Conservation (phyloP, 345 rosid species). For the Populus euphratica region DNA sequence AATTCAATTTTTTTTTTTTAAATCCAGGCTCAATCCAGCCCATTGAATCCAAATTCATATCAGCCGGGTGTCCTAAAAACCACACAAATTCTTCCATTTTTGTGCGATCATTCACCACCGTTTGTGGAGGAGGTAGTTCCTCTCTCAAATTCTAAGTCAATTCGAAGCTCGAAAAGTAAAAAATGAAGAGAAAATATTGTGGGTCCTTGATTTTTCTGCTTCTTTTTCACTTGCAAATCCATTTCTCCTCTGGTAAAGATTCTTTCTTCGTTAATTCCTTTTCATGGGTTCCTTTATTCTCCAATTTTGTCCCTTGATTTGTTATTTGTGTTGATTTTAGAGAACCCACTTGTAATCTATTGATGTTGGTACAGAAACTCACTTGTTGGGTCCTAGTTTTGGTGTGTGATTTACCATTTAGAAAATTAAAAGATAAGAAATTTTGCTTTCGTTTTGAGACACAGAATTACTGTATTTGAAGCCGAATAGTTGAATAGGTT, state of each 20-base stretch:
- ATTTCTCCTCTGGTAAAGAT: conserved; percentile 36
- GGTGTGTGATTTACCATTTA: neutral
- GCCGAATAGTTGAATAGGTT: neutral
- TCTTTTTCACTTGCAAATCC: conserved; percentile 20
- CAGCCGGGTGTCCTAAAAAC: neutral
- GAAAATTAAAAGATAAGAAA: neutral
- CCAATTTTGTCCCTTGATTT: neutral
- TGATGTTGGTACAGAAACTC: neutral
- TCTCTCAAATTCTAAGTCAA: neutral
- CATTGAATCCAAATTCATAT: neutral
- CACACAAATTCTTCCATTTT: neutral
- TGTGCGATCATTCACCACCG: neutral
- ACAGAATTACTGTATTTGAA: neutral
- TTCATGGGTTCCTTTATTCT: neutral
- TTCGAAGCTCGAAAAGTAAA: neutral
- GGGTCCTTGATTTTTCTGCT: conserved; percentile 17
- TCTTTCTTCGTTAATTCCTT: neutral
- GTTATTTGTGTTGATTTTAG: neutral
- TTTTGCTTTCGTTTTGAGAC: neutral
- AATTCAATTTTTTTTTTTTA: neutral
- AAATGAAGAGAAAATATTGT: conserved; percentile 13
- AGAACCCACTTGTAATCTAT: neutral
- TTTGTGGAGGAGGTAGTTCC: neutral
- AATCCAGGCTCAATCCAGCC: neutral
- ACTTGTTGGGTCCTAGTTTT: neutral